Percentiles rank a stretch among this genome's conserved stretches.
Conservation (phyloP, 2,329 filamentous ascomycete species). For the Phoma herbarum region DNA sequence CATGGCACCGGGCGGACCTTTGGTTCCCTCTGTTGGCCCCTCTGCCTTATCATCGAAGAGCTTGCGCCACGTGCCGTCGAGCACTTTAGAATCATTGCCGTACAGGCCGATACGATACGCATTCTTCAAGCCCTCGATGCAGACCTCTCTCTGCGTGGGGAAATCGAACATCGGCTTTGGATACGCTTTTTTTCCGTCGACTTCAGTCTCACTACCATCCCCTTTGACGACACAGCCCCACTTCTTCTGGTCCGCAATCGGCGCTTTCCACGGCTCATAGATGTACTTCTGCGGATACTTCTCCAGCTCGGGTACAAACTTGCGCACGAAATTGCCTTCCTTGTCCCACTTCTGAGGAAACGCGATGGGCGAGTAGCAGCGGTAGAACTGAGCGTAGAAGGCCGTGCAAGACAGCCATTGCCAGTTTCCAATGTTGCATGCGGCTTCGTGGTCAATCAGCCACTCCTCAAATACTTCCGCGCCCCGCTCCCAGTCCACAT, state of each 20-base stretch:
- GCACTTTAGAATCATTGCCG: constrained; percentile 68
- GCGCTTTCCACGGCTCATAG: constrained; percentile 82
- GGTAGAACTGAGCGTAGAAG: constrained; percentile 76
- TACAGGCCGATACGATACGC: constrained; percentile 72
- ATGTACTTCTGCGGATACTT: constrained; percentile 73
- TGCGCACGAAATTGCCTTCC: constrained; percentile 69
- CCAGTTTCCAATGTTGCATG: constrained; percentile 80
- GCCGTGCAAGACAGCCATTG: constrained; percentile 80
- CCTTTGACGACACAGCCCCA: constrained; percentile 71
- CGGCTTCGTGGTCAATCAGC: constrained; percentile 77
- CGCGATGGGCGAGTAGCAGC: constrained; percentile 73
- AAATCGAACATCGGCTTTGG: constrained; percentile 84
- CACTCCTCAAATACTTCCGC: constrained; percentile 81
- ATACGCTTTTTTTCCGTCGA: constrained; percentile 62
- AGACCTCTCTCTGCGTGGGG: constrained; percentile 66
- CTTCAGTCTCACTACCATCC: constrained; percentile 41
- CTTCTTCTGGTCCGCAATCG: constrained; percentile 71
- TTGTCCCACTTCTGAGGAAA: constrained; percentile 82
- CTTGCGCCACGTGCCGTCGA: constrained; percentile 67
- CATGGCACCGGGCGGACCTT: constrained; percentile 53
- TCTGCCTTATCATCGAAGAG: constrained; percentile 59
- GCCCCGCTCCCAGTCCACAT: constrained; percentile 80
- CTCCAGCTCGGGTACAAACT: constrained; percentile 73
- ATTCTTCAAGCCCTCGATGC: constrained; percentile 73
- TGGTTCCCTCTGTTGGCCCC: constrained; percentile 54